phyloP scores from a whole-genome alignment of 805 yeast genomes.

The Komagataella kurtzmanii region DNA sequence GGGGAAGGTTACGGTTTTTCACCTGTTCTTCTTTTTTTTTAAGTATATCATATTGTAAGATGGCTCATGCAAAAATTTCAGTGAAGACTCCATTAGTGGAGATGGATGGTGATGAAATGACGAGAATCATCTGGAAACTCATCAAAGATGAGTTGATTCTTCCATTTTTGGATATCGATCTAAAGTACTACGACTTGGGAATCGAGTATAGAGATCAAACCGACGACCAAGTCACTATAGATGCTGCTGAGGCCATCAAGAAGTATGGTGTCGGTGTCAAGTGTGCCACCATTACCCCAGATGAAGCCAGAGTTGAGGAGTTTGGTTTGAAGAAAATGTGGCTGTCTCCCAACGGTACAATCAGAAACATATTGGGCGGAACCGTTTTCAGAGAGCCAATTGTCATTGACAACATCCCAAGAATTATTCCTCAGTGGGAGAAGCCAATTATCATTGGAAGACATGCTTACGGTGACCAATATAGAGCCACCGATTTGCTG shows the following conservation, averaged over 20 bases:
- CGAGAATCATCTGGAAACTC: conserved; percentile 88
- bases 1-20: not conserved
- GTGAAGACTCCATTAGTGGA: conserved; percentile 89
- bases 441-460: conserved; percentile 94
- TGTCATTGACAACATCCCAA: conserved; percentile 69
- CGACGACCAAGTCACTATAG: conserved; percentile 76
- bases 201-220: conserved; percentile 81
- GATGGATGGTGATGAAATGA: conserved; percentile 97
- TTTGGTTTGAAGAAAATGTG: conserved; percentile 90
- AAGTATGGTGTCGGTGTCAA: conserved; percentile 89
- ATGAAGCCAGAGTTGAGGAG: conserved; percentile 89
- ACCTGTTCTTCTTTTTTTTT: not conserved
- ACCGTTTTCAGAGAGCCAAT: conserved; percentile 96
- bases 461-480: conserved; percentile 96
- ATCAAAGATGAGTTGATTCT: conserved; percentile 76
- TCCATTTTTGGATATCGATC: conserved; percentile 78
- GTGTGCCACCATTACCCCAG: conserved; percentile 98
- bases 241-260: conserved; percentile 81
- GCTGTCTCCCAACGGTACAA: conserved; percentile 95
- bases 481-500: conserved; percentile 81
- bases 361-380: conserved; percentile 90
- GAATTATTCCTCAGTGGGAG: conserved; percentile 86
- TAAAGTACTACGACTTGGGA: conserved; percentile 86
- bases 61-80: conserved; percentile 35
- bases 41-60: not conserved